These are phyloP conservation scores for Escallonia rubra DNA, from an alignment of 129 eudicot genomes.

Conservation along the genomic window DNA sequence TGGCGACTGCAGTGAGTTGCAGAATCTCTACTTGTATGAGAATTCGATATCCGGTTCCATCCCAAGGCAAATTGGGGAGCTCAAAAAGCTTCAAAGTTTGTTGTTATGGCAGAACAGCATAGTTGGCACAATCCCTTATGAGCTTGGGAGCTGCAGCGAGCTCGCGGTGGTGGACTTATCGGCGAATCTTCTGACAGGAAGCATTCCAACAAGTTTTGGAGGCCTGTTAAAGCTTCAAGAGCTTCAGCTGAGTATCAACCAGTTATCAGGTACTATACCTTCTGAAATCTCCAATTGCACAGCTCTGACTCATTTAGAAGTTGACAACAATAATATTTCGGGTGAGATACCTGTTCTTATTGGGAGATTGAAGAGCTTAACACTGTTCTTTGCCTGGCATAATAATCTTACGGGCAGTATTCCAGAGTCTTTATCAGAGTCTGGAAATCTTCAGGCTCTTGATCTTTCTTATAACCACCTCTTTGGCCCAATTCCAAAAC, in stretches of 20 bases:
- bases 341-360: conserved; percentile 74
- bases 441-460: conserved; percentile 77
- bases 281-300: conserved; percentile 54
- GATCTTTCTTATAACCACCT: conserved; percentile 83
- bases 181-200: conserved; percentile 64
- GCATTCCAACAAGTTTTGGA: conserved; percentile 72
- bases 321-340: conserved; percentile 70
- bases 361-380: conserved; percentile 72
- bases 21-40: conserved; percentile 68
- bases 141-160: conserved; percentile 63
- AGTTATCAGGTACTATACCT: conserved; percentile 76
- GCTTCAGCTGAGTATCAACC: conserved; percentile 77
- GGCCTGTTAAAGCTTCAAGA: conserved; percentile 45
- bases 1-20: conserved; percentile 72
- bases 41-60: conserved; percentile 76
- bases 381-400: conserved; percentile 87
- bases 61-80: conserved; percentile 58
- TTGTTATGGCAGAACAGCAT: conserved; percentile 86
- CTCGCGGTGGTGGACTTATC: conserved; percentile 68
- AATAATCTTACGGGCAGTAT: conserved; percentile 80
- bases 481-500: conserved; percentile 58
- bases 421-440: conserved; percentile 68
- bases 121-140: conserved; percentile 68
- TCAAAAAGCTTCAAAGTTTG: conserved; percentile 62
- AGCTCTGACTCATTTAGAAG: conserved; percentile 66